Evolutionary conservation across 2,329 filamentous ascomycete genomes (phyloP).

Genomic region (Sordariomycetes sp.): DNA sequence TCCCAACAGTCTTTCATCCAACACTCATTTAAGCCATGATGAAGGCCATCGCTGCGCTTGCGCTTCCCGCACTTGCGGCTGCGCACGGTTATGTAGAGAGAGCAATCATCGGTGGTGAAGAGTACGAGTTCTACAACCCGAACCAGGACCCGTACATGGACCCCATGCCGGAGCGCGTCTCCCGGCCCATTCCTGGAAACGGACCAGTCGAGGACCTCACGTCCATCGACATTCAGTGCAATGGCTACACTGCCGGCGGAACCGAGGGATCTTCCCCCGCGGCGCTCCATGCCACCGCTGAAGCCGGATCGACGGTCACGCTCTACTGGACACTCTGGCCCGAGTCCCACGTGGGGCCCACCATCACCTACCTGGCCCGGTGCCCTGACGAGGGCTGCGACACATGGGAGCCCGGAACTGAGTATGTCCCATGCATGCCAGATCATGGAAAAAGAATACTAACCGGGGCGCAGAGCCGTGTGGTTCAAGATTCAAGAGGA

Average conservation of each 20-base stretch:
- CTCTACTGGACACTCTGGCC: slow-evolving; percentile 41
- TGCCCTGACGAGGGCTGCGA: slow-evolving; percentile 27
- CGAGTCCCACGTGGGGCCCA: slow-evolving; percentile 36
- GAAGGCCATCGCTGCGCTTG: slow-evolving; percentile 10
- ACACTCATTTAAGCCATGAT: not conserved
- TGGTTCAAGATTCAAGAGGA: slow-evolving; percentile 16
- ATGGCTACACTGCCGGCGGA: slow-evolving; percentile 34
- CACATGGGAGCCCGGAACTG: slow-evolving; percentile 18
- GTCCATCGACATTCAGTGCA: slow-evolving; percentile 40
- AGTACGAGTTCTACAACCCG: slow-evolving; percentile 19
- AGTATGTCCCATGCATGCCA: slow-evolving; percentile 8
- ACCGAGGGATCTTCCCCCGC: slow-evolving; percentile 34
- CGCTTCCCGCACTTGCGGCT: slow-evolving; percentile 23
- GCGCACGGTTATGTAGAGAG: slow-evolving; percentile 35
- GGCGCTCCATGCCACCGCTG: slow-evolving; percentile 34
- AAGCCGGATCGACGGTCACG: slow-evolving; percentile 37
- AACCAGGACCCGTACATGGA: slow-evolving; percentile 27
- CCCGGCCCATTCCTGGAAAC: slow-evolving; percentile 43
- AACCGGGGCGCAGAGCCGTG: not conserved
- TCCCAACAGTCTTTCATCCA: not conserved
- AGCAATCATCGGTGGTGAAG: slow-evolving; percentile 25
- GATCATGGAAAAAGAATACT: not conserved
- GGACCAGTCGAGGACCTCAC: slow-evolving; percentile 41
- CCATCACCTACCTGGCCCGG: slow-evolving; percentile 46
- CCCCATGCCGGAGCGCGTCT: slow-evolving; percentile 35